Evolutionary conservation across 352 stramenopile genomes (phyloP), one percentile per base, ranked within the genome.

Genomic region (Peronospora destructor): DNA sequence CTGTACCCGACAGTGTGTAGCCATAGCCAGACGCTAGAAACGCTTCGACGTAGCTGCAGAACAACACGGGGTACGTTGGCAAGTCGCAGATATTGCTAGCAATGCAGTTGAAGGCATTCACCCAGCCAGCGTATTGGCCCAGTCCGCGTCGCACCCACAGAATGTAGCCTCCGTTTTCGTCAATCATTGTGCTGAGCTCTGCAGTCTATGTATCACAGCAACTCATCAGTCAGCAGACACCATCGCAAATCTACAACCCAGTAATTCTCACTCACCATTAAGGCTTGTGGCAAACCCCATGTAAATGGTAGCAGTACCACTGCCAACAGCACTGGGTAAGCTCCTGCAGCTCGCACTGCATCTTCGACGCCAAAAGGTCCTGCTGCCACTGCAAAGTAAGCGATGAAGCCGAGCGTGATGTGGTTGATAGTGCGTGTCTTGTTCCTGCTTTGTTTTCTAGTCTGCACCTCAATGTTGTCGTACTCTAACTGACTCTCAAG

Each of bases 101-200:
- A 26, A 92, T 85, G 33, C 69, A 86, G 54, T 92, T 92, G 54
- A 88, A 88, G 30, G 79, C 78, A 57, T 92, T 92, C 38, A 92
- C 50, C 77, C 81, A 92, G 30, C 82, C 82, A 10, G 79, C 78
- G 38, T 84, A 92, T 44, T 87, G 61, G n/a, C 82, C 82, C 11
- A 92, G 52, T 7, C 78, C 79, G 9, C 78, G 76, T 10, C 76
- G 78, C n/a, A 92, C 82, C 79, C 82, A 92, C 25, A 88, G 56
- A 38, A 92, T 91, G 60, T 92, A 92, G 11, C 82, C 82, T 11
- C 79, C 82, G 37, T 92, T 92, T 51, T 89, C 74, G 44, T 87
- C 74, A 30, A 90, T 91, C 76, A 92, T 89, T 9, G 82, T 79
- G 36, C 76, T 89, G 30, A 92, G 56, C 38, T 92, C 82, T 2